Evolutionary conservation across 306 rosid species (phyloP), one percentile per base, ranked within the genome.

Genomic region (Bauhinia variegata): DNA sequence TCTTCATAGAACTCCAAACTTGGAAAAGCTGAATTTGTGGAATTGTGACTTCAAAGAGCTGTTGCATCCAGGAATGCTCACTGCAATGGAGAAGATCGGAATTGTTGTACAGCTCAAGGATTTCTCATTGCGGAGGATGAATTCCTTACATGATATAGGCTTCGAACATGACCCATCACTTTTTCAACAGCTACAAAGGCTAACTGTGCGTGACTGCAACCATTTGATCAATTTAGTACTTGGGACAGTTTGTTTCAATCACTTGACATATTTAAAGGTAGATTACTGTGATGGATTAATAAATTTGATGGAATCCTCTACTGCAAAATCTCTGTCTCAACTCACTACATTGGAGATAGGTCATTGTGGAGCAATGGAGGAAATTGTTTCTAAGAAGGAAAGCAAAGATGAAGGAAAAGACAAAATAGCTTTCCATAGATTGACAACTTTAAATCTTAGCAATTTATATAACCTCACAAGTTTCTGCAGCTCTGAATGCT

Each of bases 321-420:
- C 54, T 0, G 72, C 72, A 9, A 37, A 65, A 49, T 64, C 72
- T 38, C 37, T 73, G 67, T 67, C 48, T 55, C 72, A 65, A 56
- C 78, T 73, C 3, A 47, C 1, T 0, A 34, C 66, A 0, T 8
- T 73, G 67, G 56, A 37, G 65, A 36, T 73, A 4, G 11, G 0
- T 0, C 0, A 1, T 0, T 73, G 78, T 48, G 0, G 0, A 9
- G 11, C 0, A 0, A 6, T 73, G 14, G 0, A 46, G 60, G 5
- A 73, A 18, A 55, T 76, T 37, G 54, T 70, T 6, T 53, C 16
- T 15, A 2, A 17, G 5, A 48, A 63, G 31, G 72, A 19, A 16
- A 49, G 11, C 2, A 28, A 30, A 43, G 37, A 32, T 4, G 75
- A 12, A n/a, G 1, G 2, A 11, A 6, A 3, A 63, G 19, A 5